Conservation (phyloP, 305 asterid species). For the Coffea humblotiana region DNA sequence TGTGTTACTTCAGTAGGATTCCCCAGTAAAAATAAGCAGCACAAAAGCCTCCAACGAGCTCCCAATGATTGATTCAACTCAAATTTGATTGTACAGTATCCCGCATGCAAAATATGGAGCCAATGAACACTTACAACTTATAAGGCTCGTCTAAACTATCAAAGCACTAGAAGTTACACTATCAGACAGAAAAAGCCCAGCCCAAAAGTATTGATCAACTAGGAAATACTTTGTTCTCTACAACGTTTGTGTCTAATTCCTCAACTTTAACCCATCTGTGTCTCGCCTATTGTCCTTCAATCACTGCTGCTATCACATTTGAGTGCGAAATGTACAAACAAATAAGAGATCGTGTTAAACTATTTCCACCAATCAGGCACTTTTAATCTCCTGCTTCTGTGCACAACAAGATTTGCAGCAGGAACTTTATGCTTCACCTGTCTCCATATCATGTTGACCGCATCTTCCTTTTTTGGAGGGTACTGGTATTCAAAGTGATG, state of each 20-base stretch:
- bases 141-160: background rate
- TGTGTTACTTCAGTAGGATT: background rate
- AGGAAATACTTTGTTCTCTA: background rate
- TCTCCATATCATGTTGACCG: slow-evolving; percentile 89
- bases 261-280: background rate
- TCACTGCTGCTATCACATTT: background rate
- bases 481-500: slow-evolving; percentile 84
- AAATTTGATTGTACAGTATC: slow-evolving; percentile 5
- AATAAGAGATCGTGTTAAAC: slow-evolving; percentile 7
- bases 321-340: slow-evolving; percentile 22
- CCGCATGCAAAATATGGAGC: background rate
- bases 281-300: background rate
- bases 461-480: slow-evolving; percentile 79
- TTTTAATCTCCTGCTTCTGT: slow-evolving; percentile 71
- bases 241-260: background rate
- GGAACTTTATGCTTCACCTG: slow-evolving; percentile 78
- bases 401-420: slow-evolving; percentile 56
- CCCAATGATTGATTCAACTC: slow-evolving; percentile 4
- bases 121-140: background rate
- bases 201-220: background rate
- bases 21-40: background rate
- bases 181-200: background rate
- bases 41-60: too few relatives aligned
- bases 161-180: background rate
- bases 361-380: slow-evolving; percentile 87